Conservation (phyloP, 139 green algal genomes). For the Haematococcus lacustris region DNA sequence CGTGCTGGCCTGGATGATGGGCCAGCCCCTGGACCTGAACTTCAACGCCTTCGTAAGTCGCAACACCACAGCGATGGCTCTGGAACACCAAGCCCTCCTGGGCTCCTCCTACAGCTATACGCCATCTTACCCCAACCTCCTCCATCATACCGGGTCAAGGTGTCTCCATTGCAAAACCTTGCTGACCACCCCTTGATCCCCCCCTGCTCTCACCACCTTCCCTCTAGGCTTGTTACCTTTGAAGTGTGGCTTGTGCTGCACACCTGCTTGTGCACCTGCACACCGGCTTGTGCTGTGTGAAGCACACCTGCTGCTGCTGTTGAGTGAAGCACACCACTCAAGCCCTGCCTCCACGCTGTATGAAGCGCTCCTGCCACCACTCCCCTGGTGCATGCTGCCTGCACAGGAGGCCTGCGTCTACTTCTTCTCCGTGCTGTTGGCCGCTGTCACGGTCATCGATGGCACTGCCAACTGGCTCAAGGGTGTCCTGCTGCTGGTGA, state of each 20-base stretch:
- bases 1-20: constrained; percentile 59
- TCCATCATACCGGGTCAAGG: not conserved
- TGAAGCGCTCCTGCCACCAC: too few species aligned
- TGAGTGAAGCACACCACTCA: too few species aligned
- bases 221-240: too few species aligned
- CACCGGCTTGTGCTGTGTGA: too few species aligned
- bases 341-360: too few species aligned
- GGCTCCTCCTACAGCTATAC: not conserved
- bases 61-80: too few species aligned
- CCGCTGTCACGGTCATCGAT: constrained; percentile 41
- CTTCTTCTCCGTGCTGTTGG: constrained; percentile 58
- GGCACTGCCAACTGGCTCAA: constrained; percentile 28
- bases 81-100: not conserved
- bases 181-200: not conserved
- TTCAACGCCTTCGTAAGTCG: constrained; percentile 57
- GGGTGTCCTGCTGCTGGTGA: constrained; percentile 58
- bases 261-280: too few species aligned
- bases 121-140: not conserved
- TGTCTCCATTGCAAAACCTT: not conserved
- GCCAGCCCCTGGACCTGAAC: constrained; percentile 64
- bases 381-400: too few species aligned
- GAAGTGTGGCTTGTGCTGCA: too few species aligned
- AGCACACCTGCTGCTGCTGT: too few species aligned
- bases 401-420: constrained; percentile 60
- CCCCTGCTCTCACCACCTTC: not conserved